Evolutionary conservation across 192 early-diverging fungal genomes (phyloP).

Genomic region (Linnemannia schmuckeri): DNA sequence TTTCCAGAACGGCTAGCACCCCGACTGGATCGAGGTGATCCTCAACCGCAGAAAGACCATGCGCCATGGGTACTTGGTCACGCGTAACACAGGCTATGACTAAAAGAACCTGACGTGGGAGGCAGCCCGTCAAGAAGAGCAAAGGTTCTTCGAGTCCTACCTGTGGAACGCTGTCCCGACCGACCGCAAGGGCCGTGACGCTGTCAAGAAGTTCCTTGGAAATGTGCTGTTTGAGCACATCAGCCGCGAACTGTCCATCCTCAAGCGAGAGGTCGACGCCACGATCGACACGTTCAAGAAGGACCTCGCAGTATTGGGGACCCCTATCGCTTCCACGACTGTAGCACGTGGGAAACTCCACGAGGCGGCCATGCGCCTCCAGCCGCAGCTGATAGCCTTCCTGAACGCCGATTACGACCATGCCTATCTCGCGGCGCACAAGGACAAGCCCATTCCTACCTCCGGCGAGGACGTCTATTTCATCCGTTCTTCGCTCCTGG

Average conservation of each 20-base stretch:
- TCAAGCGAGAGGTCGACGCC: constrained; percentile 16
- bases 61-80: constrained; percentile 22
- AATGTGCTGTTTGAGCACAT: constrained; percentile 26
- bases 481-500: neutral
- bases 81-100: constrained; percentile 1
- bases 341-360: neutral
- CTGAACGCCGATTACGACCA: constrained; percentile 15
- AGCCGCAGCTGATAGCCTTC: constrained; percentile 7
- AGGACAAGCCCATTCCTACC: neutral
- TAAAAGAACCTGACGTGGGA: constrained; percentile 8
- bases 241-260: constrained; percentile 15
- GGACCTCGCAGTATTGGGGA: constrained; percentile 4
- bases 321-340: neutral
- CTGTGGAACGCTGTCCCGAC: neutral
- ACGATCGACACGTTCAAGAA: neutral
- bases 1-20: neutral
- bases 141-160: neutral
- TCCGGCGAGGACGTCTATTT: neutral
- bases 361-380: neutral
- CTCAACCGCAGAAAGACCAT: constrained; percentile 14
- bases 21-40: constrained; percentile 7
- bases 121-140: neutral
- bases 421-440: neutral
- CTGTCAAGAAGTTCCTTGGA: constrained; percentile 10
- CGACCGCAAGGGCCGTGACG: constrained; percentile 20